Evolutionary conservation across 345 rosid genomes (phyloP).

Genomic region (Turnera subulata): DNA sequence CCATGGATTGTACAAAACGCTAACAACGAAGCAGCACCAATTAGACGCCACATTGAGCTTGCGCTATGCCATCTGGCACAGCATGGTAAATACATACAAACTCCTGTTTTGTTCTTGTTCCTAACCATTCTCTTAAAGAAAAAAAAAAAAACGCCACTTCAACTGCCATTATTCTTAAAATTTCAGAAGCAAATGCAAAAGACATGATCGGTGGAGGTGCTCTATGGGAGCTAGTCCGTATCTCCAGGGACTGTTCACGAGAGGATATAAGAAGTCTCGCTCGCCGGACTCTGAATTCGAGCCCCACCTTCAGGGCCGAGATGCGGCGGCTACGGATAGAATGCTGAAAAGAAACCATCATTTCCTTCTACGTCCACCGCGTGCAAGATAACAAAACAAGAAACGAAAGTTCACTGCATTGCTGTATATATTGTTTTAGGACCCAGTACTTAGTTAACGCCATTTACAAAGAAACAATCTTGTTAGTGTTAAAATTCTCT

Average conservation of each 20-base stretch:
- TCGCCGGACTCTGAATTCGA: conserved; percentile 22
- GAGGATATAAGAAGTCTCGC: conserved; percentile 36
- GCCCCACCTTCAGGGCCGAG: conserved; percentile 29
- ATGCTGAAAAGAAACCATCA: conserved; percentile 3
- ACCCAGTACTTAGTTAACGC: no score
- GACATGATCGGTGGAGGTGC: conserved; percentile 37
- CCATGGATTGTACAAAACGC: conserved; percentile 35
- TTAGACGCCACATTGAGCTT: conserved; percentile 36
- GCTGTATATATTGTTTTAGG: conserved; percentile 10
- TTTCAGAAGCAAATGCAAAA: conserved; percentile 29
- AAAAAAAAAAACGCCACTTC: not conserved
- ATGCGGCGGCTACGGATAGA: conserved; percentile 32
- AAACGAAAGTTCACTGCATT: no score
- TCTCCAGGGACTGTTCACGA: conserved; percentile 29
- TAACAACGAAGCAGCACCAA: conserved; percentile 31
- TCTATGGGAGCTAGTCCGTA: conserved; percentile 33
- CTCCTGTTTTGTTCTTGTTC: not conserved
- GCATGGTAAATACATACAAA: conserved; percentile 22
- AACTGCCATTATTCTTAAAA: not conserved
- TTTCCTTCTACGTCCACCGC: not conserved
- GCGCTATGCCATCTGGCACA: conserved; percentile 29
- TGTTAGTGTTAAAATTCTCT: conserved; percentile 2
- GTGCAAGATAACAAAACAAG: not conserved
- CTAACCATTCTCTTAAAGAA: no score
- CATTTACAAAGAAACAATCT: not conserved